A percentile compares a stretch with the other conserved stretches of the same genome.
phyloP scores from a whole-genome alignment of 73 alveolate species.

The Tetrahymena thermophila region DNA sequence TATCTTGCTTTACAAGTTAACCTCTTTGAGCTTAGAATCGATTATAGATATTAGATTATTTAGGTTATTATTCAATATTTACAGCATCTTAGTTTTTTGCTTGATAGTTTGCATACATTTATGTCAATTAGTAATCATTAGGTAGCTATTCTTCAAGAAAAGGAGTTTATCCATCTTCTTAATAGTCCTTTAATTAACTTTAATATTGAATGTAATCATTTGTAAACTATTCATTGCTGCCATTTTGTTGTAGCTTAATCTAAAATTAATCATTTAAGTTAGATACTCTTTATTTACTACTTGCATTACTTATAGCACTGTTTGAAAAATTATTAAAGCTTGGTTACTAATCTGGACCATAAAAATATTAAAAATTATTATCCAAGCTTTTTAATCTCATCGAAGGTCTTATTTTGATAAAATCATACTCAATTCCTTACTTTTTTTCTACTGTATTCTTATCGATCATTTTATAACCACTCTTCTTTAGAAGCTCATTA shows the following conservation, averaged over 20 bases:
- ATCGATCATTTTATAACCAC: background rate
- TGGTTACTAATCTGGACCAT: background rate
- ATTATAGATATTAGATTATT: background rate
- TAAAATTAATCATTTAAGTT: background rate
- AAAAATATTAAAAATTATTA: background rate
- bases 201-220: background rate
- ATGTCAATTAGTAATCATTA: background rate
- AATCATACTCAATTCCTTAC: background rate
- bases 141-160: background rate
- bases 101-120: background rate
- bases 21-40: background rate
- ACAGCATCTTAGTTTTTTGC: background rate
- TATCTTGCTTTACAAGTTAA: background rate
- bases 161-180: background rate
- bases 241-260: background rate
- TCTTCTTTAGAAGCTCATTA: background rate
- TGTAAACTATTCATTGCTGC: background rate
- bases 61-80: too few species aligned
- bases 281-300: background rate
- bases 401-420: background rate
- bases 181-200: background rate
- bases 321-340: background rate
- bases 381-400: background rate
- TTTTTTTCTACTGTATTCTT: background rate
- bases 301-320: background rate